Evolutionary conservation across 2,329 filamentous ascomycete species (phyloP).

Genomic region (Colletotrichum cuscutae): DNA sequence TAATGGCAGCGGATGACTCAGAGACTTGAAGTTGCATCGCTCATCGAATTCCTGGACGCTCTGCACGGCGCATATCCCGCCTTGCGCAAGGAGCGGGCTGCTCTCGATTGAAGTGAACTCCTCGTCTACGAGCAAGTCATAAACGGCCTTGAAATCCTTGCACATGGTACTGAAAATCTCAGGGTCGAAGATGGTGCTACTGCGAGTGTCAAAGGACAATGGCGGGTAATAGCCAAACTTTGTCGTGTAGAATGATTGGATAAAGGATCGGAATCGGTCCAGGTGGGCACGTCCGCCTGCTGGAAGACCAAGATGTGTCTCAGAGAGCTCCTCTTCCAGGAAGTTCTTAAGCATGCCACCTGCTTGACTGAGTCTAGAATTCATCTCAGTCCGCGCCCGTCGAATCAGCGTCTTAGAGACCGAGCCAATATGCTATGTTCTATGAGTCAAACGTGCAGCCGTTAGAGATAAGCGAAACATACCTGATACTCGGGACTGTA

Average conservation of each 20-base stretch:
- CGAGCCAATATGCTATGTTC: constrained; percentile 56
- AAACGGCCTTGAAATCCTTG: constrained; percentile 76
- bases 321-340: constrained; percentile 76
- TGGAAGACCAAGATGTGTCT: constrained; percentile 72
- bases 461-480: constrained; percentile 41
- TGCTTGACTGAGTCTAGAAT: constrained; percentile 68
- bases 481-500: constrained; percentile 70
- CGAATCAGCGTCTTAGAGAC: constrained; percentile 74
- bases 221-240: constrained; percentile 81
- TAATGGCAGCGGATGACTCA: constrained; percentile 74
- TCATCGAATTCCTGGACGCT: constrained; percentile 74
- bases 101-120: constrained; percentile 59
- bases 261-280: constrained; percentile 76
- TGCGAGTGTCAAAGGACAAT: constrained; percentile 50
- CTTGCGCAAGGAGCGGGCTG: constrained; percentile 66
- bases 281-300: constrained; percentile 72
- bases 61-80: constrained; percentile 77
- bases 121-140: constrained; percentile 76
- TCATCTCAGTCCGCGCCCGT: constrained; percentile 71
- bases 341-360: constrained; percentile 72
- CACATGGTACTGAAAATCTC: constrained; percentile 70
- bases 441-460: constrained; percentile 37
- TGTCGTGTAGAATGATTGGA: constrained; percentile 73
- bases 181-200: constrained; percentile 62
- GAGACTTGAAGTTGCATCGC: constrained; percentile 65